Base-by-base conservation (phyloP, 2,329 filamentous ascomycete species). In the Cordyceps pruinosa region DNA sequence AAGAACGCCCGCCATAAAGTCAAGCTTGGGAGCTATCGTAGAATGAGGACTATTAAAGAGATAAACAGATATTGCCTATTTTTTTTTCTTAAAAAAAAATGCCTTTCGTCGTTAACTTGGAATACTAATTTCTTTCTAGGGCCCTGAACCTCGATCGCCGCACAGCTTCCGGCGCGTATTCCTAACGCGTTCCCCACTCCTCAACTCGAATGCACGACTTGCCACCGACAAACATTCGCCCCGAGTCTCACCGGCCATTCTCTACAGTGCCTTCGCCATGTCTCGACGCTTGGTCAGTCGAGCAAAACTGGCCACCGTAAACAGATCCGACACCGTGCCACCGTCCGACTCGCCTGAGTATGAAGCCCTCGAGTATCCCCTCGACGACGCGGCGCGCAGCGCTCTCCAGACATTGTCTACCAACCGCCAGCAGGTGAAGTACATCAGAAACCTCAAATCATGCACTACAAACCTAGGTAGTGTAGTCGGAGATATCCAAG, bases 401-500 rank as follows among this genome's bases (percentile, higher is more conserved):
- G 69, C 70, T 3, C 70, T 83, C 3, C 64, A 69, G 53, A 72
- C 77, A 26, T 67, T 84, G 5, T 70, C 73, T 41, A 71, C 69
- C 57, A 72, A 69, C 42, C 73, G 72, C 47, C 68, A 73, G 53
- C 72, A 70, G 19, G 68, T 69, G 13, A 66, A 66, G 23, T 81
- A 80, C 66, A 71, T 77, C 25, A 64, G 69, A 8, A 77, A 82
- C 37, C 70, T 83, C 30, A 71, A 71, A 51, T 69, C 75, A 25
- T 75, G 78, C 5, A 61, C 75, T 35, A 67, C 70, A 7, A 64
- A 77, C 9, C 71, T 83, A 17, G 73, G 73, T 28, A 69, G 70
- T 41, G 73, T 68, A 57, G 75, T 82, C 13, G 72, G 74, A 49
- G 74, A 75, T 62, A 69, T 82, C 62, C 79, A 83, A 62, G 80